These are phyloP conservation scores for Massarina eburnea DNA, from an alignment of 2,329 filamentous ascomycete genomes.

Conservation along the genomic window DNA sequence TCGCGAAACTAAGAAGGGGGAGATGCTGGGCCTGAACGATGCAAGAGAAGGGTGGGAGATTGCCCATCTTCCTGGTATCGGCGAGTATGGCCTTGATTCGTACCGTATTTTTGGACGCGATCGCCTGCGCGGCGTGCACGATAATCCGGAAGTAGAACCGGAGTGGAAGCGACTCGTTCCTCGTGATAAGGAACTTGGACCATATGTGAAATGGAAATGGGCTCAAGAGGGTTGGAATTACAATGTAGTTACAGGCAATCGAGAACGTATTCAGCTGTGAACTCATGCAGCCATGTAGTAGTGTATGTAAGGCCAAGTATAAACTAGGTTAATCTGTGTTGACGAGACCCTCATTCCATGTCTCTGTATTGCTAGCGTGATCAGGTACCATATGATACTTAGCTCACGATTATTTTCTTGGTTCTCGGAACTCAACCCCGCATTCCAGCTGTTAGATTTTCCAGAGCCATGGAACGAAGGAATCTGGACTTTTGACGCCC, in stretches of 20 bases:
- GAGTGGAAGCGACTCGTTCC: conserved; percentile 90
- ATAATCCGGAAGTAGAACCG: conserved; percentile 61
- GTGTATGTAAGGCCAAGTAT: too few species aligned
- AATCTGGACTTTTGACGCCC: too few species aligned
- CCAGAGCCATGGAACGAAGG: too few species aligned
- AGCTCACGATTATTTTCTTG: too few species aligned
- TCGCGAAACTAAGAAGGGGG: conserved; percentile 49
- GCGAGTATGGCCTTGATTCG: conserved; percentile 78
- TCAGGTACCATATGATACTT: too few species aligned
- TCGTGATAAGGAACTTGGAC: conserved; percentile 83
- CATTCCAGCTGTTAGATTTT: too few species aligned
- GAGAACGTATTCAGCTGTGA: neutral
- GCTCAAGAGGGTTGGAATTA: conserved; percentile 81
- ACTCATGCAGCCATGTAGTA: neutral
- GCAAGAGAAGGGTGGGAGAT: conserved; percentile 71
- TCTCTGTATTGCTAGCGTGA: too few species aligned
- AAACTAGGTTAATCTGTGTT: too few species aligned
- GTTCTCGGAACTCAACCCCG: too few species aligned
- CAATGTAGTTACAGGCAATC: conserved; percentile 70
- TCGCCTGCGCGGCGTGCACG: conserved; percentile 62
- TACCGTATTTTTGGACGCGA: conserved; percentile 95
- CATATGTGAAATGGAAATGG: conserved; percentile 90
- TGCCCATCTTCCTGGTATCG: conserved; percentile 75
- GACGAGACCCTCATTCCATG: too few species aligned
- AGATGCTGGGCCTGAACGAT: conserved; percentile 36